Percentiles rank a stretch among this genome's conserved stretches.
phyloP scores from a whole-genome alignment of 1,284 basidiomycete species.

The Agroathelia rolfsii region DNA sequence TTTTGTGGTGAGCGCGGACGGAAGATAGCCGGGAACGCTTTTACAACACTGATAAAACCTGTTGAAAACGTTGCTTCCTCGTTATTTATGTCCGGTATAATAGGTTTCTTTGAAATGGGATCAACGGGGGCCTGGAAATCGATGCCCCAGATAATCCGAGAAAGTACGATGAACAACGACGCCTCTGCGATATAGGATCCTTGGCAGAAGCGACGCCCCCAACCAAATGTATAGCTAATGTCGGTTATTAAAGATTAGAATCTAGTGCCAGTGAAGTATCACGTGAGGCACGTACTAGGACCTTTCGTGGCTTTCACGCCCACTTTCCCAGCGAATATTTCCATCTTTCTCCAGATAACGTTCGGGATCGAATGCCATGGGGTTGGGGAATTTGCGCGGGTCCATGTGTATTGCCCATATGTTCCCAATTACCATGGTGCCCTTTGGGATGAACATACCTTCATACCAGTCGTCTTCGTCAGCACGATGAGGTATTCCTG shows the following conservation, averaged over 20 bases:
- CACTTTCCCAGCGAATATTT: slow-evolving; percentile 17
- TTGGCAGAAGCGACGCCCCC: slow-evolving; percentile 21
- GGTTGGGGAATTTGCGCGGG: slow-evolving; percentile 18
- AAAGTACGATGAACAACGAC: slow-evolving; percentile 20
- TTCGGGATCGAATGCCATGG: slow-evolving; percentile 19
- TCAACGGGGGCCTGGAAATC: slow-evolving; percentile 18
- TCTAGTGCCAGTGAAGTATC: too few species aligned
- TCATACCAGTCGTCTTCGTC: slow-evolving; percentile 19
- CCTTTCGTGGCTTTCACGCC: too few species aligned
- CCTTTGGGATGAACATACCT: slow-evolving; percentile 20
- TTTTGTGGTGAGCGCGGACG: slow-evolving; percentile 16
- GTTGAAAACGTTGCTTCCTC: slow-evolving; percentile 18
- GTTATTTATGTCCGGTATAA: slow-evolving; percentile 18
- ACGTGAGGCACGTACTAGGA: too few species aligned
- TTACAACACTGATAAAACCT: slow-evolving; percentile 18
- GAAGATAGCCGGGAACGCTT: slow-evolving; percentile 17
- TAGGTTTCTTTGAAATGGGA: slow-evolving; percentile 13
- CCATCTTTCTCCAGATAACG: slow-evolving; percentile 16
- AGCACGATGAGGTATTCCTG: slow-evolving; percentile 18
- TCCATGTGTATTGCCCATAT: slow-evolving; percentile 22
- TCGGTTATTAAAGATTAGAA: slow-evolving; percentile 5
- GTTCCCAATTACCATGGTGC: slow-evolving; percentile 18
- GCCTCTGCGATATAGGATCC: slow-evolving; percentile 20
- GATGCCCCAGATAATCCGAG: slow-evolving; percentile 20
- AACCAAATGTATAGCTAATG: slow-evolving; percentile 22